Percentiles rank a stretch among this genome's conserved stretches.
Evolutionary conservation across 768 basidiomycete genomes (phyloP).

Genomic region (Mycena floridula): DNA sequence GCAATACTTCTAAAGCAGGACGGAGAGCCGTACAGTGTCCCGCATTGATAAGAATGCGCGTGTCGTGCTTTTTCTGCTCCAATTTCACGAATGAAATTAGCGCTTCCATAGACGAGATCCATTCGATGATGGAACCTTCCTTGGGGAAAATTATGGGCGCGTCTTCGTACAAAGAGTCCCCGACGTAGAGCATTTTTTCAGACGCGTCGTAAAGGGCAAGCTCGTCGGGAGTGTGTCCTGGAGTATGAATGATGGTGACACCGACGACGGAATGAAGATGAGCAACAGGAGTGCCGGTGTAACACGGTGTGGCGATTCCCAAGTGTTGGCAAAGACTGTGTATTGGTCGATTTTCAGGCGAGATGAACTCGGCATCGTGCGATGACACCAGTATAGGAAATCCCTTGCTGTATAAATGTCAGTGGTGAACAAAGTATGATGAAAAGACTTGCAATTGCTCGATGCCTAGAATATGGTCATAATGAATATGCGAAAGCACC

Average conservation of each 20-base stretch:
- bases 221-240: conserved; percentile 55
- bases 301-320: conserved; percentile 36
- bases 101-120: conserved; percentile 38
- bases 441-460: conserved; percentile 37
- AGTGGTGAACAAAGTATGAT: neutral
- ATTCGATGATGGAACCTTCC: conserved; percentile 45
- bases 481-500: conserved; percentile 49
- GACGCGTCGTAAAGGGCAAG: conserved; percentile 44
- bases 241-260: conserved; percentile 44
- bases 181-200: conserved; percentile 50
- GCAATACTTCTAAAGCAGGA: conserved; percentile 41
- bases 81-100: conserved; percentile 35
- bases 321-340: conserved; percentile 41
- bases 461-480: conserved; percentile 49
- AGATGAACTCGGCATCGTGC: conserved; percentile 39
- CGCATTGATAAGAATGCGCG: conserved; percentile 34
- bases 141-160: conserved; percentile 50
- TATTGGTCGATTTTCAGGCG: conserved; percentile 30
- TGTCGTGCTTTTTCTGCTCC: conserved; percentile 10
- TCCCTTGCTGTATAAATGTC: conserved; percentile 22
- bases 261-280: conserved; percentile 31
- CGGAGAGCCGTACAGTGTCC: conserved; percentile 42
- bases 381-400: conserved; percentile 43
- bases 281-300: conserved; percentile 38
- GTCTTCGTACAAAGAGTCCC: conserved; percentile 51